Evolutionary conservation across 2,329 filamentous ascomycete species (phyloP).

Genomic region (Colletotrichum falcatum): DNA sequence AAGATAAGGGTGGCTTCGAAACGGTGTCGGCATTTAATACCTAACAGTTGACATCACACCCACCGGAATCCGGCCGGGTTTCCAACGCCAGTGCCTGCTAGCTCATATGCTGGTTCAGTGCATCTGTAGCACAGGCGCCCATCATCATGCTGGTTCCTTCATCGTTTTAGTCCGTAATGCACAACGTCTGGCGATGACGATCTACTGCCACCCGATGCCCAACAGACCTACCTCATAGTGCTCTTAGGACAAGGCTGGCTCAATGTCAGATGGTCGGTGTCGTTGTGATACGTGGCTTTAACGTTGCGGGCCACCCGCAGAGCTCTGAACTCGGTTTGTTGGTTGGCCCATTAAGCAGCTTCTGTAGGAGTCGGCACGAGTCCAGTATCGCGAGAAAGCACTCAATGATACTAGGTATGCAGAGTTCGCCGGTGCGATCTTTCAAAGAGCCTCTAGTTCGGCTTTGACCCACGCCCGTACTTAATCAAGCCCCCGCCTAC

Average conservation of each 20-base stretch:
- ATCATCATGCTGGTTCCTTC: background rate
- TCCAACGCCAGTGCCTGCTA: background rate
- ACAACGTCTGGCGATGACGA: background rate
- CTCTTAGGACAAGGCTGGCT: background rate
- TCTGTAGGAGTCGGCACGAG: background rate
- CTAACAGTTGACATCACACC: background rate
- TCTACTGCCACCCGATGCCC: background rate
- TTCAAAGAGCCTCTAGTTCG: constrained; percentile 9
- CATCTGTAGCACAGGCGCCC: background rate
- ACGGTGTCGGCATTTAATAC: background rate
- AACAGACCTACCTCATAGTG: background rate
- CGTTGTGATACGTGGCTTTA: background rate
- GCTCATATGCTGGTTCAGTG: background rate
- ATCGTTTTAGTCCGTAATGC: constrained; percentile 3
- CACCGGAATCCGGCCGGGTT: background rate
- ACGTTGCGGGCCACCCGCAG: constrained; percentile 1
- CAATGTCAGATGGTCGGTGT: constrained; percentile 27
- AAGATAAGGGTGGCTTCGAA: constrained; percentile 1
- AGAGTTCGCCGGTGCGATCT: background rate
- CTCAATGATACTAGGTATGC: background rate
- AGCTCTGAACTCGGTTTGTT: background rate
- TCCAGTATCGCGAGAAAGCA: background rate
- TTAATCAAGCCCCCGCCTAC: constrained; percentile 12
- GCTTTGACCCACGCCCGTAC: too few species aligned
- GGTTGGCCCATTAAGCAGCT: background rate